Percentiles rank a stretch among this genome's conserved stretches.
Conservation (phyloP, 2,329 filamentous ascomycete genomes). For the Shiraia sp. region DNA sequence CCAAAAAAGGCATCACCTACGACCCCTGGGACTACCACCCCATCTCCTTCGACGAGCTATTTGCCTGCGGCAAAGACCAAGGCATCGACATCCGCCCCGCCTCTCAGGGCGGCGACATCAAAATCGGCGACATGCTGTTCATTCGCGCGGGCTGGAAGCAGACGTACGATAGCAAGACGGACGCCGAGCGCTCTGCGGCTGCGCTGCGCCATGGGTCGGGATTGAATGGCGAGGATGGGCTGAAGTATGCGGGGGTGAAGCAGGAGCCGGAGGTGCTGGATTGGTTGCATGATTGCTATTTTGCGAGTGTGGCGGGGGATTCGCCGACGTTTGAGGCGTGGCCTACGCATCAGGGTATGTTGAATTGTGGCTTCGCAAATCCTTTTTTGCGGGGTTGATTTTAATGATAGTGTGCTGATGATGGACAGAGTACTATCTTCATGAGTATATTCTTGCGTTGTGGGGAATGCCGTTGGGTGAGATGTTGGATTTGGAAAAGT, state of each 20-base stretch:
- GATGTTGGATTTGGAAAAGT: constrained; percentile 53
- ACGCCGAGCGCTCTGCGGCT: constrained; percentile 39
- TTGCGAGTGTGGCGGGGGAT: constrained; percentile 68
- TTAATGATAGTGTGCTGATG: constrained; percentile 4
- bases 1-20: constrained; percentile 48
- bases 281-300: constrained; percentile 72
- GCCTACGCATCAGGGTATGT: constrained; percentile 53
- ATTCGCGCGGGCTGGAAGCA: constrained; percentile 67
- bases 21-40: constrained; percentile 48
- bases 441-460: constrained; percentile 44
- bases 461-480: constrained; percentile 49
- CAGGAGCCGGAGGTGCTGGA: constrained; percentile 61
- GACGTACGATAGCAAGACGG: constrained; percentile 54
- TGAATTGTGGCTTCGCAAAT: too few relatives aligned
- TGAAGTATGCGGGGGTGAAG: constrained; percentile 55
- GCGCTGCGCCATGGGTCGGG: constrained; percentile 51
- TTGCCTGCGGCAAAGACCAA: constrained; percentile 62
- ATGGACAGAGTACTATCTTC: constrained; percentile 35
- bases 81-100: constrained; percentile 64
- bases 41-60: constrained; percentile 54
- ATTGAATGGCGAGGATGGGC: constrained; percentile 42
- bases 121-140: constrained; percentile 67
- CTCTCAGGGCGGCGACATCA: constrained; percentile 58
- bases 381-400: background rate
- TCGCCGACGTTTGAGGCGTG: constrained; percentile 66